These are phyloP conservation scores for Phaeosphaeriaceae sp. DNA, from an alignment of 2,329 filamentous ascomycete species.

Conservation along the genomic window DNA sequence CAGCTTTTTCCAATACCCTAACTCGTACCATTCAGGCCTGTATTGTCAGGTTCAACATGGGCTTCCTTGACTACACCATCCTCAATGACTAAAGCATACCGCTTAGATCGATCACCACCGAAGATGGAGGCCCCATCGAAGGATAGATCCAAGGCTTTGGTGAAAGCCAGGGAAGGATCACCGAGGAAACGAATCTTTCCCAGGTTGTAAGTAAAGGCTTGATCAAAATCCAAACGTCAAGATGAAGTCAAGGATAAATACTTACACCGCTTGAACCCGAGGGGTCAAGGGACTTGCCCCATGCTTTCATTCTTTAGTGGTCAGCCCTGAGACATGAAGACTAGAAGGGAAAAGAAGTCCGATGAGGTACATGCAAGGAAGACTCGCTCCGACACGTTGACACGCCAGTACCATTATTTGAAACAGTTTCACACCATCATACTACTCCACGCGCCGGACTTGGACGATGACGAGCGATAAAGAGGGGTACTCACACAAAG, in stretches of 20 bases:
- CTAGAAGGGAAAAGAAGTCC: conserved; percentile 1
- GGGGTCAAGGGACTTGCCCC: conserved; percentile 79
- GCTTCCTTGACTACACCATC: conserved; percentile 83
- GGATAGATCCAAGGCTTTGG: conserved; percentile 78
- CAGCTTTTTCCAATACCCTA: neutral
- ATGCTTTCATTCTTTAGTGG: conserved; percentile 79
- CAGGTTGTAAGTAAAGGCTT: conserved; percentile 13
- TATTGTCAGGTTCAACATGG: conserved; percentile 88
- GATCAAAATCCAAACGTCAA: neutral
- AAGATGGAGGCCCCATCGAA: conserved; percentile 84
- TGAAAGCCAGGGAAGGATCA: conserved; percentile 80
- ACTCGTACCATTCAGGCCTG: conserved; percentile 73
- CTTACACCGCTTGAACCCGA: conserved; percentile 75
- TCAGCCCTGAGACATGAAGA: conserved; percentile 18
- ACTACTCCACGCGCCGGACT: neutral
- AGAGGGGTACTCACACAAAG: conserved; percentile 73
- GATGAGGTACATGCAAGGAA: conserved; percentile 10
- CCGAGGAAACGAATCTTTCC: conserved; percentile 86
- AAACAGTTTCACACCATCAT: conserved; percentile 22
- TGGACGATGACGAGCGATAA: neutral
- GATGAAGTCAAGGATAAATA: conserved; percentile 23
- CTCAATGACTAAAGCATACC: conserved; percentile 83
- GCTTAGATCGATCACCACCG: conserved; percentile 81
- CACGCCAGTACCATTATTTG: conserved; percentile 11
- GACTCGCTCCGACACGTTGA: conserved; percentile 14